These are phyloP conservation scores for Fusarium sp. DNA, from an alignment of 2,329 filamentous ascomycete species.

Conservation along the genomic window DNA sequence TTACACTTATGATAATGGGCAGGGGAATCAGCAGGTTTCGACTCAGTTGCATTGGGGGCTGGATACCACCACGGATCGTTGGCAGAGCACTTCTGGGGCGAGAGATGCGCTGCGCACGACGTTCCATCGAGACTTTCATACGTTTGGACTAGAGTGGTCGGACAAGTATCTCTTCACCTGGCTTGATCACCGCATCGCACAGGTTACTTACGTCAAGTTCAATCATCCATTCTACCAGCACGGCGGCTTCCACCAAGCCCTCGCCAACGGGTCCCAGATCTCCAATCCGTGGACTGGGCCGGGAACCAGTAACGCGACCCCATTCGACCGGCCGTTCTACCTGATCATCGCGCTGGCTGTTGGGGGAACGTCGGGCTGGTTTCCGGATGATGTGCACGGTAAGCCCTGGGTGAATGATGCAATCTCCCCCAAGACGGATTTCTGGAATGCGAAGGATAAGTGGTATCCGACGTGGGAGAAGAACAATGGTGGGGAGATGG, in stretches of 20 bases:
- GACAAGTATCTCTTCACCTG: neutral
- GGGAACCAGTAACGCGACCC: rapidly evolving
- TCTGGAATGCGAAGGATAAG: neutral
- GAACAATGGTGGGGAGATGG: neutral
- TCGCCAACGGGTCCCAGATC: neutral
- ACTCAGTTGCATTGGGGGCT: neutral
- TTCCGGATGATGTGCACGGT: neutral
- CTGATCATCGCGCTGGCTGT: neutral
- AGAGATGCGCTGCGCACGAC: neutral
- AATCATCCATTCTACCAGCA: neutral
- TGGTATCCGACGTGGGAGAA: neutral
- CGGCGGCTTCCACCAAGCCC: neutral
- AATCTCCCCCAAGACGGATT: neutral
- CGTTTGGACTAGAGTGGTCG: conserved; percentile 56
- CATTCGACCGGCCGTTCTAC: neutral
- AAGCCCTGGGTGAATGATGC: neutral
- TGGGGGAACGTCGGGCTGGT: neutral
- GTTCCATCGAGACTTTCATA: conserved; percentile 49
- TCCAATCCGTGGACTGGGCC: neutral
- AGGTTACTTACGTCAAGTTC: neutral
- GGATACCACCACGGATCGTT: neutral
- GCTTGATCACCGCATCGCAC: neutral
- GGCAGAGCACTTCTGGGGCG: neutral
- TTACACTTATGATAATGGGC: neutral
- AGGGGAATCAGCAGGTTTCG: neutral